Percentiles rank a stretch among this genome's conserved stretches.
Evolutionary conservation across 116 monocot species (phyloP).

Genomic region (Cymodocea nodosa): DNA sequence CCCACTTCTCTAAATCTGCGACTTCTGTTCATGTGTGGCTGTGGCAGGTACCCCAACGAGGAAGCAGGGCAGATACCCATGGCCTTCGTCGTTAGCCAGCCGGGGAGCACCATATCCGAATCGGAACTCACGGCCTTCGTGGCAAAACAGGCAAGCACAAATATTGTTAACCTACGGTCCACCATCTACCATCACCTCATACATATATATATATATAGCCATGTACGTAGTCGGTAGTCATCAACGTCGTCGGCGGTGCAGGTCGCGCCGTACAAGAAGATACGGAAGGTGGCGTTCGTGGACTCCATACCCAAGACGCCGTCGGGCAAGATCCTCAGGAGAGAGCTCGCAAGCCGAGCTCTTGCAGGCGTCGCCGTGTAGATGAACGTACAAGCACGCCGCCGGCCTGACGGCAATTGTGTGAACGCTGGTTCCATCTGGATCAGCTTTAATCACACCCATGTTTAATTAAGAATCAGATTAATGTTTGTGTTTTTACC

Average conservation of each 20-base stretch:
- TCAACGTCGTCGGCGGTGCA: background rate
- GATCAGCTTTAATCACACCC: too few species aligned
- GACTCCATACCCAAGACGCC: conserved; percentile 17
- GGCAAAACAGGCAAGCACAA: conserved; percentile 11
- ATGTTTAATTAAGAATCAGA: too few species aligned
- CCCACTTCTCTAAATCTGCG: too few species aligned
- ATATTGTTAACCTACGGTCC: background rate
- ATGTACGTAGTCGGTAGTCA: too few species aligned
- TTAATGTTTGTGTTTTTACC: too few species aligned
- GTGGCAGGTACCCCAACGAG: conserved; percentile 18
- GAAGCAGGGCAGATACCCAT: conserved; percentile 23
- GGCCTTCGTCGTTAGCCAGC: conserved; percentile 21
- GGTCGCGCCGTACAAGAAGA: conserved; percentile 30
- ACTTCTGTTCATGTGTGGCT: too few species aligned
- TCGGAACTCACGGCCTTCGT: conserved; percentile 11
- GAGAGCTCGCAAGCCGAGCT: conserved; percentile 7
- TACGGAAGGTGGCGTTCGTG: conserved; percentile 13
- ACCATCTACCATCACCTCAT: too few species aligned
- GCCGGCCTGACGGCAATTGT: too few species aligned
- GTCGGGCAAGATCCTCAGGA: conserved; percentile 21
- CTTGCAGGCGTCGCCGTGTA: background rate
- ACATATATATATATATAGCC: too few species aligned
- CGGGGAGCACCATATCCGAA: conserved; percentile 9
- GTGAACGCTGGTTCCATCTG: background rate
- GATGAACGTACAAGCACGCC: too few species aligned